Evolutionary conservation across 2,329 filamentous ascomycete species (phyloP), one percentile per base, ranked within the genome.

Genomic region (Fusarium sp.): DNA sequence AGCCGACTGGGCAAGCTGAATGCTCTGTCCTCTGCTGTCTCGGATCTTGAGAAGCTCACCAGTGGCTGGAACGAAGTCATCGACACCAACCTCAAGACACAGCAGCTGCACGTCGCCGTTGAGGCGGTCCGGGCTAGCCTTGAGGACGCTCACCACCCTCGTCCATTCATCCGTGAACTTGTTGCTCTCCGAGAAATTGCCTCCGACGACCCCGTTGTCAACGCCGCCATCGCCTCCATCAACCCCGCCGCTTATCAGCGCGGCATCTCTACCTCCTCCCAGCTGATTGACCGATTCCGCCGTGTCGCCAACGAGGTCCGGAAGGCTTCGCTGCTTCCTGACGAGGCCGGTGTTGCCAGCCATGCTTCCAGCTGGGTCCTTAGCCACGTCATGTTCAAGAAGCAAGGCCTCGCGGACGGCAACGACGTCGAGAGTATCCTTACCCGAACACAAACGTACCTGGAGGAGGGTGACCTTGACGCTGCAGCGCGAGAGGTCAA

Each of bases 351-450:
- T 68, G 91, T 99, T 25, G 94, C 95, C 19, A 95, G 91, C 72
- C 95, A 99, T 76, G 93, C 94, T 4, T 94, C 93, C 39, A 95
- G 91, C 76, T 90, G 92, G 76, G 83, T 96, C 42, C 82, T 99
- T 70, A 96, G 92, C 82, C 96, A 97, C 80, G 84, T 98, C 48
- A 88, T 98, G 80, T 98, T 99, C 86, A 93, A 92, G 83, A 98
- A 98, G 85, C 88, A 91, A 72, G 91, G 91, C 9, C 82, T 95
- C 42, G 90, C 92, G 1, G 88, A 88, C 24, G 93, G 94, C 19
- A 85, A 92, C 69, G 94, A 98, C 73, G 94, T 98, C 22, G 95
- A 99, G 83, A 96, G 93, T 72, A 89, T 98, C 58, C 85, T 99
- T 42, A 91, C 91, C 3, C 85, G 95, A 63, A 94, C 95, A 1